These are phyloP conservation scores for Durusdinium trenchii DNA, from an alignment of 73 alveolate species.

Conservation along the genomic window DNA sequence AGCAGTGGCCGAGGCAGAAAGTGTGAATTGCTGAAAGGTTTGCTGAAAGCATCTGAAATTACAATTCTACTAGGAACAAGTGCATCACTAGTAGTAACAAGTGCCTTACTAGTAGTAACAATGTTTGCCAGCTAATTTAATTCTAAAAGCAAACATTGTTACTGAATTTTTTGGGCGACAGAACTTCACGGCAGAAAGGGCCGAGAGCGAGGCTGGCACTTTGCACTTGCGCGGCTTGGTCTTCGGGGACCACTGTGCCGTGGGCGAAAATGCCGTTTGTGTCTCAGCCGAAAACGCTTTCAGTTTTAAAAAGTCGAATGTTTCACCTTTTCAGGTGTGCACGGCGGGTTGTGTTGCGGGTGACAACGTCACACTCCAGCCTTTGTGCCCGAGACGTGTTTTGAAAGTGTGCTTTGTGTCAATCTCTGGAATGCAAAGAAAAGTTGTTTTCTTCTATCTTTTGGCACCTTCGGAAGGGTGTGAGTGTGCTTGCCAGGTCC, in stretches of 20 bases:
- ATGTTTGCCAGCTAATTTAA: background rate
- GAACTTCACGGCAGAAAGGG: too few species aligned
- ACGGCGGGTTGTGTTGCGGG: conserved; percentile 92
- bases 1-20: conserved; percentile 66
- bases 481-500: conserved; percentile 4
- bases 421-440: background rate
- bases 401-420: background rate
- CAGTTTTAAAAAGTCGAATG: background rate
- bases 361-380: conserved; percentile 87
- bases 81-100: background rate
- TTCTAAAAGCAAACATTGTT: too few species aligned
- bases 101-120: background rate
- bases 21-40: background rate
- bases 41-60: background rate
- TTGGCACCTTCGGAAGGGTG: background rate
- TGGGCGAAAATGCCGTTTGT: conserved; percentile 76
- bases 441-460: background rate
- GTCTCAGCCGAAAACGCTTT: background rate
- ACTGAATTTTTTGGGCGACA: too few species aligned
- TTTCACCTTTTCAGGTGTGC: conserved; percentile 32
- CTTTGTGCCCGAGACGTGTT: conserved; percentile 22
- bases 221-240: conserved; percentile 79
- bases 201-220: conserved; percentile 38
- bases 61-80: background rate
- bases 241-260: conserved; percentile 76